Evolutionary conservation across 257 asterid genomes (phyloP).

Genomic region (Solanum bulbocastanum): DNA sequence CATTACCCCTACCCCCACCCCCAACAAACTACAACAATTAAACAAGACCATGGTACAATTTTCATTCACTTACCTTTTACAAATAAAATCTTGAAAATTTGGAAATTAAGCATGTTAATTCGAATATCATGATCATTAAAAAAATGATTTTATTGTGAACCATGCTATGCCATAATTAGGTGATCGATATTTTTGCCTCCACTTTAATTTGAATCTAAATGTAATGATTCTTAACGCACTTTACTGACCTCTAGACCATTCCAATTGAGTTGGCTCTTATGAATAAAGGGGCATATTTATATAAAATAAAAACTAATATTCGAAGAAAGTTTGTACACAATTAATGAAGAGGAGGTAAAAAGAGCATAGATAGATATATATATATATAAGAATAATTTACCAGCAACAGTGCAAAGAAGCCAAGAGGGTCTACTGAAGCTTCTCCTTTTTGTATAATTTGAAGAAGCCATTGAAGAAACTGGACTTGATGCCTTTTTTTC

Average conservation of each 20-base stretch:
- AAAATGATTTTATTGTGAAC: background rate
- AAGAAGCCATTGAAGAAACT: constrained; percentile 5
- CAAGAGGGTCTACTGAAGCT: constrained; percentile 75
- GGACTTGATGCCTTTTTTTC: constrained; percentile 11
- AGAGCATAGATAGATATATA: background rate
- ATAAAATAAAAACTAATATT: background rate
- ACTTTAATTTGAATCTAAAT: background rate
- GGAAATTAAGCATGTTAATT: accelerated
- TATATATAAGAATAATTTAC: constrained; percentile 41
- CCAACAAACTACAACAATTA: background rate
- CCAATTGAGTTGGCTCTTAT: background rate
- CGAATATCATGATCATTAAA: background rate
- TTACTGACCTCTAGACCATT: background rate
- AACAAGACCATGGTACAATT: background rate
- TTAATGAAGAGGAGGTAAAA: background rate
- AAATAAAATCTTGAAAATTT: background rate
- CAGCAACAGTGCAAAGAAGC: constrained; percentile 84
- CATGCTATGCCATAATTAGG: background rate
- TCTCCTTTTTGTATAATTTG: constrained; percentile 30
- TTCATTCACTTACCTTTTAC: background rate
- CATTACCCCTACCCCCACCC: background rate
- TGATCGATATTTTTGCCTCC: background rate
- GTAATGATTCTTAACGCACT: background rate
- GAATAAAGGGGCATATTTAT: background rate
- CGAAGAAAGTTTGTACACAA: background rate